phyloP scores from a whole-genome alignment of 2,329 filamentous ascomycete species.

The Pezicula rhizophila region DNA sequence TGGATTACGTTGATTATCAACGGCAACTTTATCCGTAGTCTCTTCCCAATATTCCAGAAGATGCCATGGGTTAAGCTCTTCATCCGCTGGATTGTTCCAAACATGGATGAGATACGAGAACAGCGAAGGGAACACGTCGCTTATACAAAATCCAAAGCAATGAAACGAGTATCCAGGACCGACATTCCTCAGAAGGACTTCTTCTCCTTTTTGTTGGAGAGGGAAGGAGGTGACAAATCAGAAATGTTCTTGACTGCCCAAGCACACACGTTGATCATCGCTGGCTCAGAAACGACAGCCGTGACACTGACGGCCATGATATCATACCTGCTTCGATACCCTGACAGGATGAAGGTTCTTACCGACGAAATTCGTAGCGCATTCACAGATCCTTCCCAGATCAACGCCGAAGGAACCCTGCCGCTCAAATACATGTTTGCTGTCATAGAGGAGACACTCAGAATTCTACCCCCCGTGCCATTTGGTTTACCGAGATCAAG shows the following conservation, averaged over 20 bases:
- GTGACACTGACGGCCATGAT: slow-evolving; percentile 18
- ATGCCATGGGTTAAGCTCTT: neutral
- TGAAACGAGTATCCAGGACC: neutral
- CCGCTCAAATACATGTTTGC: slow-evolving; percentile 29
- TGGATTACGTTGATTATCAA: neutral
- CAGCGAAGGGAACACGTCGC: neutral
- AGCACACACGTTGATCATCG: slow-evolving; percentile 7
- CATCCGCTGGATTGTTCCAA: neutral
- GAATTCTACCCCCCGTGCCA: slow-evolving; percentile 28
- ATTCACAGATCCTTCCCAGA: slow-evolving; percentile 24
- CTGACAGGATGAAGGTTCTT: slow-evolving; percentile 15
- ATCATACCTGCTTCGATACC: slow-evolving; percentile 3
- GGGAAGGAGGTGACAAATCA: neutral
- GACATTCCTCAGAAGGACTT: neutral
- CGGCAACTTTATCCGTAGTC: neutral
- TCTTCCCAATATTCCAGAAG: neutral
- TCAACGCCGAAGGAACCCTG: slow-evolving; percentile 23
- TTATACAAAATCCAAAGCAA: neutral
- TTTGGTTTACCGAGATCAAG: slow-evolving; percentile 2
- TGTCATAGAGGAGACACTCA: slow-evolving; percentile 29
- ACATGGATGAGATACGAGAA: neutral
- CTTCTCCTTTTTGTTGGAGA: neutral
- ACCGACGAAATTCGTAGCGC: slow-evolving; percentile 26
- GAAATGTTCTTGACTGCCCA: neutral
- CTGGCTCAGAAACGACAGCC: slow-evolving; percentile 27